phyloP scores from a whole-genome alignment of 2,329 filamentous ascomycete genomes.

The Colletotrichum orbiculare region DNA sequence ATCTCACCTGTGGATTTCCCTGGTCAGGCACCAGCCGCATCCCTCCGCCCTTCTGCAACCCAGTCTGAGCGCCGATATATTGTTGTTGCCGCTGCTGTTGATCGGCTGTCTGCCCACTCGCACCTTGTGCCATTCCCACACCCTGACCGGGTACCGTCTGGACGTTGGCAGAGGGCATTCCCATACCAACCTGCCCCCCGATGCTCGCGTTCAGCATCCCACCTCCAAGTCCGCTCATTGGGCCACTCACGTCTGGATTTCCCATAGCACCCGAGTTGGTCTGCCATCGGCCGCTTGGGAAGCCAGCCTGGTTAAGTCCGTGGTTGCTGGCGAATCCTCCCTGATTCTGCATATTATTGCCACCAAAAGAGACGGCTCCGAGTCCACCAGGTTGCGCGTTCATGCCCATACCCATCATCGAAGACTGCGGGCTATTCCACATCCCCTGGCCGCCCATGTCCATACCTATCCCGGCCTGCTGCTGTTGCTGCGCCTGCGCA shows the following conservation, averaged over 20 bases:
- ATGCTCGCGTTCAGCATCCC: neutral
- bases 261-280: slow-evolving; percentile 1
- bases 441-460: neutral
- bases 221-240: neutral
- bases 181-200: neutral
- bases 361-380: neutral
- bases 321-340: neutral
- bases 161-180: neutral
- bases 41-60: neutral
- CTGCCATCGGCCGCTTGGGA: neutral
- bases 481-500: slow-evolving; percentile 1
- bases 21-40: slow-evolving; percentile 1
- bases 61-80: neutral
- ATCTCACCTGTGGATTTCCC: neutral
- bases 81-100: slow-evolving; percentile 9
- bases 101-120: neutral
- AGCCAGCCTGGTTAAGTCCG: too few relatives aligned
- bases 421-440: neutral
- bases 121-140: neutral
- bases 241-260: neutral
- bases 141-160: neutral
- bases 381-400: slow-evolving; percentile 3
- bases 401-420: neutral
- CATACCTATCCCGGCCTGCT: neutral
- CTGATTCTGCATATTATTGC: slow-evolving; percentile 2